Conservation (phyloP, 352 stramenopile species). For the Phytopythium helicoides region DNA sequence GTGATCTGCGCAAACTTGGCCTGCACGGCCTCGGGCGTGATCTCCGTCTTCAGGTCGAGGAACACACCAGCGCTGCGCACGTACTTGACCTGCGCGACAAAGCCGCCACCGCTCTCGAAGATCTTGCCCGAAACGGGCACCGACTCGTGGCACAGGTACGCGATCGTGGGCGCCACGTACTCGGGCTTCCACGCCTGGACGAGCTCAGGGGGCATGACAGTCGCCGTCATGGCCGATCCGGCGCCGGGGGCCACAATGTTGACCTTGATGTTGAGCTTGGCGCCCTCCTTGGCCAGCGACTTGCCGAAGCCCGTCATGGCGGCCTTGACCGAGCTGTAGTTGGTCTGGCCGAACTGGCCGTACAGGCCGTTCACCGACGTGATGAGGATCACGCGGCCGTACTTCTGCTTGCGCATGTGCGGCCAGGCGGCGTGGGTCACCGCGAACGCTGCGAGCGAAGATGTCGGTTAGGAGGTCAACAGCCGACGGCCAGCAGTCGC, state of each 20-base stretch:
- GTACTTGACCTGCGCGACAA: conserved; percentile 82
- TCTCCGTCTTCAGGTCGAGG: conserved; percentile 67
- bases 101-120: conserved; percentile 86
- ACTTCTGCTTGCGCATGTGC: conserved; percentile 88
- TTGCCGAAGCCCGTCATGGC: conserved; percentile 93
- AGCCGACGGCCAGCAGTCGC: too few relatives aligned
- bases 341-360: conserved; percentile 90
- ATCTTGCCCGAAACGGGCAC: conserved; percentile 69
- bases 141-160: conserved; percentile 83
- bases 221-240: conserved; percentile 86
- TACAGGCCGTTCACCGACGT: conserved; percentile 87
- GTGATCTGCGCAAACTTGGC: conserved; percentile 74
- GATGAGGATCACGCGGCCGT: conserved; percentile 86
- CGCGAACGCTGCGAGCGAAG: too few relatives aligned
- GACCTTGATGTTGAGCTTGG: conserved; percentile 80
- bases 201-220: conserved; percentile 79
- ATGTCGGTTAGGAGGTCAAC: too few relatives aligned
- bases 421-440: conserved; percentile 87
- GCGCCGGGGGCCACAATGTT: conserved; percentile 87
- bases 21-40: conserved; percentile 76
- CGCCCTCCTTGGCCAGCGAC: conserved; percentile 87
- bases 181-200: conserved; percentile 86
- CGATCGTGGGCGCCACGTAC: conserved; percentile 86
- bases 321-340: conserved; percentile 90
- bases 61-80: conserved; percentile 64